Percentiles rank a stretch among this genome's conserved stretches.
Evolutionary conservation across 345 rosid species (phyloP).

Genomic region (Hibiscus tridactylites): DNA sequence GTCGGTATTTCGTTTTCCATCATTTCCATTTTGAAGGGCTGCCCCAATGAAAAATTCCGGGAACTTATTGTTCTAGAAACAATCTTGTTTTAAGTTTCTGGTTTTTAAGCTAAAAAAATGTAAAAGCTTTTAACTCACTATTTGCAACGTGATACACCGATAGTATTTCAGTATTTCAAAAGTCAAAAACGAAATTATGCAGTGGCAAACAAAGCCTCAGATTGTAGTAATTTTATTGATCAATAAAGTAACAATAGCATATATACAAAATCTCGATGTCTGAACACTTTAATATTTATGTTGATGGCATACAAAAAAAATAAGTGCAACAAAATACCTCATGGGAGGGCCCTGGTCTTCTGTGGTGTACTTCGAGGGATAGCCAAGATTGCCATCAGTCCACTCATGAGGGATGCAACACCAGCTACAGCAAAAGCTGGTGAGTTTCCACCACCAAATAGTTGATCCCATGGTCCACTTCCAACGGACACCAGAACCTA

Average conservation of each 20-base stretch:
- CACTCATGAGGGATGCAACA: constrained; percentile 52
- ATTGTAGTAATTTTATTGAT: constrained; percentile 16
- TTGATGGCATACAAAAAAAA: constrained; percentile 16
- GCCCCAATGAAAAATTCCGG: not conserved
- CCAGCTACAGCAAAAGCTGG: constrained; percentile 74
- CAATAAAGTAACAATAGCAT: constrained; percentile 17
- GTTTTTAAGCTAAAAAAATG: not conserved
- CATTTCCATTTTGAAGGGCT: not conserved
- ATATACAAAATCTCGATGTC: constrained; percentile 13
- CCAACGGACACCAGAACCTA: constrained; percentile 73
- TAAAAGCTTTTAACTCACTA: not conserved
- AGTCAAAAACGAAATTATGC: not conserved
- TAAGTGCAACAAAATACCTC: constrained; percentile 33
- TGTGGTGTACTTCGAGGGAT: constrained; percentile 64
- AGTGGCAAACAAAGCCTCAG: constrained; percentile 4
- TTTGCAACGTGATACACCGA: not conserved
- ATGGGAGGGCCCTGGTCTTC: constrained; percentile 46
- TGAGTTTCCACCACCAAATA: constrained; percentile 74
- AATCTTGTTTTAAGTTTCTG: not conserved
- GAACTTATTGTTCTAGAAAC: not conserved
- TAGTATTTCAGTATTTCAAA: not conserved
- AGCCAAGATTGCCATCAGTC: constrained; percentile 74
- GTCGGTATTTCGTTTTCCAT: constrained; percentile 7
- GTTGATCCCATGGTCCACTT: constrained; percentile 79
- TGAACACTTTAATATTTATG: constrained; percentile 6